Percentiles rank a stretch among this genome's conserved stretches.
phyloP scores from a whole-genome alignment of 192 early-diverging fungal species.

The Umbelopsis vinacea region DNA sequence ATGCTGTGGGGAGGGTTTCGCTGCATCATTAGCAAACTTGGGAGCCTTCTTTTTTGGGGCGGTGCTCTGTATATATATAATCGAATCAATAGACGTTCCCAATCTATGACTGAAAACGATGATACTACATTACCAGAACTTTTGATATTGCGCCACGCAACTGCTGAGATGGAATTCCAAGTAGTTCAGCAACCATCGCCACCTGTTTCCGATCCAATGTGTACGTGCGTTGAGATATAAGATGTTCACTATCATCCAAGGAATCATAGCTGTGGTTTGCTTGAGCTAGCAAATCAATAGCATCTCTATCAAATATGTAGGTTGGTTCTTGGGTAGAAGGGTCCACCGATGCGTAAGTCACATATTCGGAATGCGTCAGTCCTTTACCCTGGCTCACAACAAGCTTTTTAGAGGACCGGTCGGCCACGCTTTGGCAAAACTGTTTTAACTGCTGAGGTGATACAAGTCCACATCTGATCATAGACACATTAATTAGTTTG shows the following conservation, averaged over 20 bases:
- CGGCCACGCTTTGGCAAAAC: not conserved
- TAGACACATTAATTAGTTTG: not conserved
- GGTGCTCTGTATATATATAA: not conserved
- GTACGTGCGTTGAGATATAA: conserved; percentile 16
- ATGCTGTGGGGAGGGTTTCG: not conserved
- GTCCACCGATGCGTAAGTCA: not conserved
- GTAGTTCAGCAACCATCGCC: not conserved
- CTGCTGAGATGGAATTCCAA: not conserved
- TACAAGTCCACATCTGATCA: not conserved
- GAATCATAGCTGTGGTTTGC: not conserved
- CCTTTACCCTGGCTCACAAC: not conserved
- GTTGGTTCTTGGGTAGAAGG: not conserved
- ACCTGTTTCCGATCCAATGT: conserved; percentile 5
- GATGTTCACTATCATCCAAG: not conserved
- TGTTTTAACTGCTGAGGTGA: not conserved
- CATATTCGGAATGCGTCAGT: not conserved
- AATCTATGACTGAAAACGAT: not conserved
- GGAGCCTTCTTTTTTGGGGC: not conserved
- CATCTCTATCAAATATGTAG: not conserved
- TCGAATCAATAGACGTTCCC: not conserved
- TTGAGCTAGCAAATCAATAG: not conserved
- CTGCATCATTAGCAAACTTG: not conserved
- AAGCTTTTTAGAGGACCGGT: not conserved
- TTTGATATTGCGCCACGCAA: conserved; percentile 12
- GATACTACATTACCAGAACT: conserved; percentile 10